These are phyloP conservation scores for Closterium sp. DNA, from an alignment of 139 green algal genomes.

Conservation along the genomic window DNA sequence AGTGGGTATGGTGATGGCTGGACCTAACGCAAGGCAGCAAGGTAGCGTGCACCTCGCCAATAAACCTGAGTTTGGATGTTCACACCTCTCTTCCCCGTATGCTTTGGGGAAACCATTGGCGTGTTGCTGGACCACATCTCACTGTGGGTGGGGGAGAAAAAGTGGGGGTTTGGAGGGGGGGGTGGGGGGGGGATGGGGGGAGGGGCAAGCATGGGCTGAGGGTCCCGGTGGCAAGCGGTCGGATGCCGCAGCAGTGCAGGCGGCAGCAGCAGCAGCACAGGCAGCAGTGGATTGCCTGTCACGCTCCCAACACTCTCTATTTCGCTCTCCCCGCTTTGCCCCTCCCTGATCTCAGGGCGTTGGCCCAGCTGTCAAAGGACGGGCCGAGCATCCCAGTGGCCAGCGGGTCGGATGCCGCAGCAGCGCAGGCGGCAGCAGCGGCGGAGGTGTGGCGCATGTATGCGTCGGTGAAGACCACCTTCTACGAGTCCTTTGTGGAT, in stretches of 20 bases:
- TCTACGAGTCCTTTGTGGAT: conserved; percentile 46
- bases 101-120: too few species aligned
- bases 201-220: neutral
- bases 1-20: too few species aligned
- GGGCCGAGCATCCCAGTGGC: conserved; percentile 7
- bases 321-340: neutral
- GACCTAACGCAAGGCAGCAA: too few species aligned
- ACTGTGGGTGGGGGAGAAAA: too few species aligned
- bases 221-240: neutral
- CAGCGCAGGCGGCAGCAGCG: conserved; percentile 3
- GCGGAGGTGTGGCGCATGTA: conserved; percentile 23
- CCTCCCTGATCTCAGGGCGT: neutral
- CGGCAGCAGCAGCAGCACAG: neutral
- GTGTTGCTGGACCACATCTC: too few species aligned
- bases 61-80: too few species aligned
- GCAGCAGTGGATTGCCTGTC: too few species aligned
- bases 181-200: neutral
- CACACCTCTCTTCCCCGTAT: too few species aligned
- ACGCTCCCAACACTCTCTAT: neutral
- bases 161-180: too few species aligned
- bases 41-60: too few species aligned
- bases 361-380: conserved; percentile 24
- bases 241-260: neutral
- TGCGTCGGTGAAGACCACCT: conserved; percentile 30
- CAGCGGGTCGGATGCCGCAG: neutral